phyloP scores from a whole-genome alignment of 371 early-diverging fungal species.

The Smittium culicis region DNA sequence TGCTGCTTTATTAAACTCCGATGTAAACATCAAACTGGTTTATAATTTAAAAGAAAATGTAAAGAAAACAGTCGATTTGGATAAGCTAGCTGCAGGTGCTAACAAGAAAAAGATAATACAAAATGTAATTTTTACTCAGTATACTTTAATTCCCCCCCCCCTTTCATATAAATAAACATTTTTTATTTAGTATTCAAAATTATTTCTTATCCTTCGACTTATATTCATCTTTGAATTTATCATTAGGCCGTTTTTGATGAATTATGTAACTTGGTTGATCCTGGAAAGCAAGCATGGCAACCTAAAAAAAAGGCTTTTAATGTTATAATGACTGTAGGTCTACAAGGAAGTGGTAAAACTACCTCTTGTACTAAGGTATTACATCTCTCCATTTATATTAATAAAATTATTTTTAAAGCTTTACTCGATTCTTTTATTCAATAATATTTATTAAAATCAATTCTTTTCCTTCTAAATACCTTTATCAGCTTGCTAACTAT shows the following conservation, averaged over 20 bases:
- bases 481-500: no score
- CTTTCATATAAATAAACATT: background rate
- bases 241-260: constrained; percentile 80
- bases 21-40: background rate
- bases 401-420: constrained; percentile 1
- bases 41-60: no score
- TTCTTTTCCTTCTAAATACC: no score
- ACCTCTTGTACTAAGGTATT: constrained; percentile 96
- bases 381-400: no score
- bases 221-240: no score
- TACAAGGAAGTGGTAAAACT: constrained; percentile 99
- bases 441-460: no score
- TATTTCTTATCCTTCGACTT: constrained; percentile 1
- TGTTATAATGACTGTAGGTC: constrained; percentile 97
- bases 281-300: constrained; percentile 73
- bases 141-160: no score
- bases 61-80: no score
- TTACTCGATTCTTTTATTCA: no score
- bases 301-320: constrained; percentile 76
- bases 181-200: background rate
- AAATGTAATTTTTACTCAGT: no score
- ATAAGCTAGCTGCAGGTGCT: no score
- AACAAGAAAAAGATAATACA: no score
- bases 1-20: background rate
- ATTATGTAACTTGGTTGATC: constrained; percentile 86